These are phyloP conservation scores for Boletus reticulatus DNA, from an alignment of 768 basidiomycete species.

Conservation along the genomic window DNA sequence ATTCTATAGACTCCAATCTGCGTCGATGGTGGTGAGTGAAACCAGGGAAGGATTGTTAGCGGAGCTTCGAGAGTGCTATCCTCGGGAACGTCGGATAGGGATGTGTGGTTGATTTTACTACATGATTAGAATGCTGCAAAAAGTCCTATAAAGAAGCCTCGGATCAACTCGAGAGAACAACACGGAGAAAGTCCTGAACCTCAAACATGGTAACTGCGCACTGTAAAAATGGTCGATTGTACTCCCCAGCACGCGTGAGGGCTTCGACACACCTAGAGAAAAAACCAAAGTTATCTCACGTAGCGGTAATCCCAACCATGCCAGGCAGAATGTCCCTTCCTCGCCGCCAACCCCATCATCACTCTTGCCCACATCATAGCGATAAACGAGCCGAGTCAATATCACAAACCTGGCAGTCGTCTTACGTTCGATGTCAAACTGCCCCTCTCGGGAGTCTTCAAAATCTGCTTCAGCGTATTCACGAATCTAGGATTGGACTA, in stretches of 20 bases:
- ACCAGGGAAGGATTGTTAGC: conserved; percentile 82
- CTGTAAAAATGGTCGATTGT: conserved; percentile 60
- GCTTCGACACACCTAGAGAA: conserved; percentile 80
- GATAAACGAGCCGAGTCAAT: conserved; percentile 65
- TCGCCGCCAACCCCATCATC: conserved; percentile 96
- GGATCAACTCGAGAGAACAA: neutral
- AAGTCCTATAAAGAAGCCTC: conserved; percentile 52
- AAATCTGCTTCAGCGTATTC: conserved; percentile 76
- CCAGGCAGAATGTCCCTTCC: conserved; percentile 92
- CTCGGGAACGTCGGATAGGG: conserved; percentile 48
- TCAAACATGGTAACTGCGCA: conserved; percentile 88
- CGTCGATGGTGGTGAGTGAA: conserved; percentile 80
- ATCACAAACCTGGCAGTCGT: neutral
- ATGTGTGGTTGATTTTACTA: conserved; percentile 57
- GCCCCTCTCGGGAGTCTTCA: conserved; percentile 86
- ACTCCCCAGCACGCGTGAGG: conserved; percentile 82
- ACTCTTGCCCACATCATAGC: conserved; percentile 83
- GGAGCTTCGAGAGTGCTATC: conserved; percentile 37
- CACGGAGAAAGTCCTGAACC: conserved; percentile 40
- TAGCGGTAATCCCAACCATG: conserved; percentile 25
- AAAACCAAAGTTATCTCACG: neutral
- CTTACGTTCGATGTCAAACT: conserved; percentile 84
- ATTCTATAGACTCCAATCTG: conserved; percentile 88
- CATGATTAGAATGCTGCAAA: conserved; percentile 80
- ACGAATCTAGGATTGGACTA: conserved; percentile 89